phyloP scores from a whole-genome alignment of 305 asterid genomes.

The Andrographis paniculata region DNA sequence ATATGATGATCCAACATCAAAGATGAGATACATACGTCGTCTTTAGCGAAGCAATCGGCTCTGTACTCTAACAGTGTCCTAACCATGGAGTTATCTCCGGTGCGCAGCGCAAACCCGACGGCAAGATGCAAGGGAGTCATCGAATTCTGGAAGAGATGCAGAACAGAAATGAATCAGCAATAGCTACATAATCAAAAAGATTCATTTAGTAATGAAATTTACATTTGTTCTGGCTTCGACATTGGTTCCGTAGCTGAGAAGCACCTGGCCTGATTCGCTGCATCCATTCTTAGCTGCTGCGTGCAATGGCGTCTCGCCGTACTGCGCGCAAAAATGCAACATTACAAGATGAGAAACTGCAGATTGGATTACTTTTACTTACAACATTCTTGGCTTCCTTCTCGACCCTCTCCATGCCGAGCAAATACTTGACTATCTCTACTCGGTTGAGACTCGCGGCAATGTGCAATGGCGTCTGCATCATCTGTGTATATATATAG shows the following conservation, averaged over 20 bases:
- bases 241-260: slow-evolving; percentile 29
- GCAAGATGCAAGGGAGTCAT: slow-evolving; percentile 38
- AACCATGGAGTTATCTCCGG: slow-evolving; percentile 29
- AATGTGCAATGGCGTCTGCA: slow-evolving; percentile 37
- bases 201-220: no score
- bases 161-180: neutral
- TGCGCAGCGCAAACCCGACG: slow-evolving; percentile 33
- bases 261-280: slow-evolving; percentile 23
- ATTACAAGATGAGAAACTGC: no score
- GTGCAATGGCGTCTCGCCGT: slow-evolving; percentile 54
- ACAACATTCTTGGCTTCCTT: slow-evolving; percentile 39
- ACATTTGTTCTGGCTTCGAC: slow-evolving; percentile 43
- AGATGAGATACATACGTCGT: slow-evolving; percentile 6
- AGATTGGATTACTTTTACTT: slow-evolving; percentile 14
- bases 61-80: slow-evolving; percentile 23
- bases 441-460: slow-evolving; percentile 27
- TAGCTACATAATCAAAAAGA: neutral
- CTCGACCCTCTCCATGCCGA: slow-evolving; percentile 26
- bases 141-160: slow-evolving; percentile 23
- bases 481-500: slow-evolving; percentile 22
- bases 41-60: slow-evolving; percentile 32
- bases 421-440: slow-evolving; percentile 29
- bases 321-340: slow-evolving; percentile 14
- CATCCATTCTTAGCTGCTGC: slow-evolving; percentile 43
- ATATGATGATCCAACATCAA: neutral